These are phyloP conservation scores for Daedaleopsis sinensis DNA, from an alignment of 768 basidiomycete species.

Conservation along the genomic window DNA sequence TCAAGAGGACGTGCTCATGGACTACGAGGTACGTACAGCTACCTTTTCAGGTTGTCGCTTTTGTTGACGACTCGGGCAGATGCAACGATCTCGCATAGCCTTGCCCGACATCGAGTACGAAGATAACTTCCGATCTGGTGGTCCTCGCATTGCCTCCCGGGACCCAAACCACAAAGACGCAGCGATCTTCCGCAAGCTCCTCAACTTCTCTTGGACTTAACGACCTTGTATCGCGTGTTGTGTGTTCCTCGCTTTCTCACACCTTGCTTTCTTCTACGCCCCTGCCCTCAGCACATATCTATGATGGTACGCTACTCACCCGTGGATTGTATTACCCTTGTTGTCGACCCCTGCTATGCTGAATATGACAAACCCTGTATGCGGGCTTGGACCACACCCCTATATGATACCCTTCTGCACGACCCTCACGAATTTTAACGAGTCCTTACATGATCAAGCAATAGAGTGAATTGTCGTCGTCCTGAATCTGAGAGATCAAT, in stretches of 20 bases:
- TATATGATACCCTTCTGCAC: conserved; percentile 3
- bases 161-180: conserved; percentile 32
- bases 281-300: conserved; percentile 19
- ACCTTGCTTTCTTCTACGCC: conserved; percentile 19
- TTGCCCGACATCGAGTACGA: conserved; percentile 44
- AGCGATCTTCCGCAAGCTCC: conserved; percentile 32
- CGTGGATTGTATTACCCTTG: conserved; percentile 23
- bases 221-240: conserved; percentile 5
- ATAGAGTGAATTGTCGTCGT: neutral
- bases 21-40: conserved; percentile 54
- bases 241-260: conserved; percentile 16
- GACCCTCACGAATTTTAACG: neutral
- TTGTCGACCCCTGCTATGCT: conserved; percentile 24
- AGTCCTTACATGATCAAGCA: neutral
- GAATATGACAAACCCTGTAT: conserved; percentile 25
- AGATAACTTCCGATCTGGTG: conserved; percentile 10
- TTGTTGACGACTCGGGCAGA: conserved; percentile 39
- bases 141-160: conserved; percentile 25
- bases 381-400: conserved; percentile 17
- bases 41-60: neutral
- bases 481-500: neutral
- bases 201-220: conserved; percentile 25
- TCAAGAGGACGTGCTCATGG: conserved; percentile 61
- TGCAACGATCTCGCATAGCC: conserved; percentile 67
- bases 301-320: conserved; percentile 24